Evolutionary conservation across 768 basidiomycete genomes (phyloP).

Genomic region (Calocybe cyanea): DNA sequence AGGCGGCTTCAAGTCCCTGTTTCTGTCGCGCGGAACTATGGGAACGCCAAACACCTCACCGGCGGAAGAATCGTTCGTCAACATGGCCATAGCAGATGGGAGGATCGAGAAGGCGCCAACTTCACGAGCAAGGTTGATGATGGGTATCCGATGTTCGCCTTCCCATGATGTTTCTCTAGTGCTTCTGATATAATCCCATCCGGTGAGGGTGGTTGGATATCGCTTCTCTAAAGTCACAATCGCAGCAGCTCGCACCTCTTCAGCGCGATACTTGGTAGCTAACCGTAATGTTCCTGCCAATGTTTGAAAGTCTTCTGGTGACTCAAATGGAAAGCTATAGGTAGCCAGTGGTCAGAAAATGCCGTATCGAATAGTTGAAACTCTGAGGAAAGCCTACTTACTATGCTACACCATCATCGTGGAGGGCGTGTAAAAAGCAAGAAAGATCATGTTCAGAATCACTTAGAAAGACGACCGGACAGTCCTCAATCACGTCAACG

Average conservation of each 20-base stretch:
- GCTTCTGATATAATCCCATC: slow-evolving; percentile 11
- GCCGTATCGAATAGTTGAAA: background rate
- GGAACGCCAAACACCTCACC: slow-evolving; percentile 17
- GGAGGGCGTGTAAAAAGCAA: slow-evolving; percentile 12
- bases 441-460: slow-evolving; percentile 6
- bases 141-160: slow-evolving; percentile 8
- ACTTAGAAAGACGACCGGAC: slow-evolving; percentile 5
- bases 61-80: slow-evolving; percentile 17
- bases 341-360: background rate
- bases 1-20: background rate
- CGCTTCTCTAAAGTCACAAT: slow-evolving; percentile 11
- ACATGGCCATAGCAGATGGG: slow-evolving; percentile 18
- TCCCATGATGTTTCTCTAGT: slow-evolving; percentile 9
- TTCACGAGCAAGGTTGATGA: slow-evolving; percentile 19
- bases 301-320: slow-evolving; percentile 1
- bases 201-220: slow-evolving; percentile 14
- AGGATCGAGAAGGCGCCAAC: slow-evolving; percentile 13
- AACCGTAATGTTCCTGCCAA: slow-evolving; percentile 12
- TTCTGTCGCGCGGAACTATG: background rate
- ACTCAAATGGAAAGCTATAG: slow-evolving; percentile 9
- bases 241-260: slow-evolving; percentile 10
- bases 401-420: background rate
- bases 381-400: too few relatives aligned
- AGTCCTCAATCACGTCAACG: slow-evolving; percentile 12
- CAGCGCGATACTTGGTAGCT: slow-evolving; percentile 9